phyloP scores from a whole-genome alignment of 2,329 filamentous ascomycete genomes.

The Aciculosporium take region DNA sequence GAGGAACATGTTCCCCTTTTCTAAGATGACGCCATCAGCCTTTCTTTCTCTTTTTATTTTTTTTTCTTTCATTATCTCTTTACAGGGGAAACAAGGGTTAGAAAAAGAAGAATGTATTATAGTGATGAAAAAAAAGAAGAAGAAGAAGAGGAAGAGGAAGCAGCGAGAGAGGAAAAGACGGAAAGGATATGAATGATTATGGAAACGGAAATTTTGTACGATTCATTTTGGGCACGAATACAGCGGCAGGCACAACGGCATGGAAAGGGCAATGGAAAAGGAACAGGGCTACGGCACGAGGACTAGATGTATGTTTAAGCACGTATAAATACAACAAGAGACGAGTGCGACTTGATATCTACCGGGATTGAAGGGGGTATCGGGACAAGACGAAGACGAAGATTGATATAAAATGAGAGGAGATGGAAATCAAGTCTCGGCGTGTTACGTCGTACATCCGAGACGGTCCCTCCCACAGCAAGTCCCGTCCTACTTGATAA shows the following conservation, averaged over 20 bases:
- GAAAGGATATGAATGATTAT: background rate
- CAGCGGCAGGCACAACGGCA: background rate
- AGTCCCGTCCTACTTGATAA: too few species aligned
- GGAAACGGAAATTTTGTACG: background rate
- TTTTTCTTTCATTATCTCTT: background rate
- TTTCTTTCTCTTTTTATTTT: background rate
- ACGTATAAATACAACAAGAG: background rate
- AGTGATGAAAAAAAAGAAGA: background rate
- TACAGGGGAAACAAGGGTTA: background rate
- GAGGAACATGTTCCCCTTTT: constrained; percentile 5
- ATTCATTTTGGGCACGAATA: background rate
- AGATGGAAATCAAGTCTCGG: too few species aligned
- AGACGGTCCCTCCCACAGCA: too few species aligned
- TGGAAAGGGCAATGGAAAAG: too few species aligned
- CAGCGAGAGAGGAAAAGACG: background rate
- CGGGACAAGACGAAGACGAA: background rate
- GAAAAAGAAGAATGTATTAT: background rate
- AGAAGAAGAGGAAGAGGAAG: background rate
- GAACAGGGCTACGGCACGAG: too few species aligned
- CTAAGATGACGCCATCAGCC: background rate
- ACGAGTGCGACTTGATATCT: background rate
- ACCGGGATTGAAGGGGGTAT: background rate
- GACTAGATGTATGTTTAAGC: too few species aligned
- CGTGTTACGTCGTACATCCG: too few species aligned
- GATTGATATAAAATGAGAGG: background rate